Evolutionary conservation across 352 stramenopile genomes (phyloP).

Genomic region (Pythium insidiosum): DNA sequence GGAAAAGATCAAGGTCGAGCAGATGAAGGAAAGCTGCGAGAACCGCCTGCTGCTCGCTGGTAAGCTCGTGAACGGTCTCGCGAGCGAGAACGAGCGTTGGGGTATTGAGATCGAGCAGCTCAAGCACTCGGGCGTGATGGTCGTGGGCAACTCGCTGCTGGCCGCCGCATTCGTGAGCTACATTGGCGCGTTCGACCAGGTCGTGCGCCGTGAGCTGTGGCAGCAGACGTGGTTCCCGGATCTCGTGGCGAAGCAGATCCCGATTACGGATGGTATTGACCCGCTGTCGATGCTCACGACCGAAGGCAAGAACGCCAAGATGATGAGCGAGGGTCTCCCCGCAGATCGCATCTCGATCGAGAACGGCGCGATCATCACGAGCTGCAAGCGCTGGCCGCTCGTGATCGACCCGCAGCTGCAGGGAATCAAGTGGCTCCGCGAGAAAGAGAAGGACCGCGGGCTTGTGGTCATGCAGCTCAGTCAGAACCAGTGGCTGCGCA

Average conservation of each 20-base stretch:
- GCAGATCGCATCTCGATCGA: constrained; percentile 97
- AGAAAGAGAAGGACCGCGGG: constrained; percentile 91
- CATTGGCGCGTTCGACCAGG: constrained; percentile 95
- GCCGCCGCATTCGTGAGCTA: constrained; percentile 97
- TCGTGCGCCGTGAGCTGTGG: constrained; percentile 81
- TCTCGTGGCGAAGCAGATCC: constrained; percentile 86
- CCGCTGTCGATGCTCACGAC: constrained; percentile 94
- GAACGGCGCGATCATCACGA: constrained; percentile 96
- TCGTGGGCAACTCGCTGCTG: constrained; percentile 95
- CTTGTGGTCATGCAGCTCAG: constrained; percentile 93
- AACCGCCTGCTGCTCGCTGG: constrained; percentile 90
- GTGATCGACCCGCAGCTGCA: constrained; percentile 97
- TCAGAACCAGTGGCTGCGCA: constrained; percentile 95
- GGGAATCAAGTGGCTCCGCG: constrained; percentile 97
- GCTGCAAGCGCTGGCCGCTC: constrained; percentile 96
- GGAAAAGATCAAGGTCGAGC: constrained; percentile 96
- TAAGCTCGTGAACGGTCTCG: constrained; percentile 93
- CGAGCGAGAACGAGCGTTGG: constrained; percentile 96
- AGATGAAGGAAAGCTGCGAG: constrained; percentile 92
- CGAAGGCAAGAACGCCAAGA: constrained; percentile 95
- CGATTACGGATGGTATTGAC: constrained; percentile 92
- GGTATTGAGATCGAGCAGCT: constrained; percentile 95
- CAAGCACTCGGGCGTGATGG: constrained; percentile 91
- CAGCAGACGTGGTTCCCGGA: constrained; percentile 84
- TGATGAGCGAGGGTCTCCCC: constrained; percentile 96